Evolutionary conservation across 179 eudicot genomes (phyloP), one percentile per base, ranked within the genome.

Genomic region (Spinacia oleracea): DNA sequence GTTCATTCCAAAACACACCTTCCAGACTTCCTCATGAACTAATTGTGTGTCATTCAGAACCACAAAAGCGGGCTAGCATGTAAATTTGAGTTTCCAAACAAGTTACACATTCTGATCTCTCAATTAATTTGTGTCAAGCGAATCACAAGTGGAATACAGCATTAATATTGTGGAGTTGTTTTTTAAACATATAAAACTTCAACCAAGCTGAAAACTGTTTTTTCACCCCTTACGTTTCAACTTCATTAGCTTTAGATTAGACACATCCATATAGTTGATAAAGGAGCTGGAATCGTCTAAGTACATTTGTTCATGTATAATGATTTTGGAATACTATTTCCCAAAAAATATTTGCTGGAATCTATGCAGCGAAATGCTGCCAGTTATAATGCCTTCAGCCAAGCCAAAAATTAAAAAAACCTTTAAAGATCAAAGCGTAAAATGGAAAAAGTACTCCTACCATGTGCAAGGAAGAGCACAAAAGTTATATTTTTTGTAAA

Each of bases 91-190:
- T 75, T 60, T 31, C 9, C 62, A 70, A 68, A 46, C 68, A 73
- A 51, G 70, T 31, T 65, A 8, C 46, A 35, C 32, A 69, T 16
- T 68, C 74, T 71, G 70, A 73, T 18, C 25, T 75, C 70, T 53
- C 40, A 38, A 38, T 38, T 38, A 38, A 1, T 38, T 38, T 38
- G 40, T 1, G 40, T 38, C 40, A 38, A 67, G 10, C 21, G 9
- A 21, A 20, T 0, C 14, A 66, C 29, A 67, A 67, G 31, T 67
- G 20, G 50, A 42, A 23, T 42, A 42, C 32, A 43, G 23, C 18
- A 43, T 23, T 53, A 69, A 23, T 69, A 23, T 42, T 12, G 27
- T 4, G 1, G 4, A 45, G 20, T 14, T 45, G 34, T 12, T 42
- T 29, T 23, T 25, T 35, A 9, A 38, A 16, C 25, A 38, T 12